Evolutionary conservation across 768 basidiomycete genomes (phyloP).

Genomic region (Suillus luteus): DNA sequence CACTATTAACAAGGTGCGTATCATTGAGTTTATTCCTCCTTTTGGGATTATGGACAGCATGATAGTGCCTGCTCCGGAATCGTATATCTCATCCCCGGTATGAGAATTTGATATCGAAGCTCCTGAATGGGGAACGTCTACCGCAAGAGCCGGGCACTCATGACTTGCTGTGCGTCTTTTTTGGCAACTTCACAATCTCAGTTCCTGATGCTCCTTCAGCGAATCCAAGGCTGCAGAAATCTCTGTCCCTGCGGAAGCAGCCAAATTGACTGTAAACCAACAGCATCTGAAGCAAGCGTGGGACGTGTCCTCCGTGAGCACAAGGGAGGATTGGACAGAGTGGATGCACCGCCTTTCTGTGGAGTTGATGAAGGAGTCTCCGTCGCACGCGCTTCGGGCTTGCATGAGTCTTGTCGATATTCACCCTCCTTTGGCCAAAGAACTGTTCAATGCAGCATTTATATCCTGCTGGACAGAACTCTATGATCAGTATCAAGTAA

Average conservation of each 20-base stretch:
- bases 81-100: slow-evolving; percentile 82
- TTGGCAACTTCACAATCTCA: slow-evolving; percentile 4
- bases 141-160: slow-evolving; percentile 80
- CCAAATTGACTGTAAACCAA: slow-evolving; percentile 93
- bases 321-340: slow-evolving; percentile 88
- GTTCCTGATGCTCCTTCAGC: slow-evolving; percentile 36
- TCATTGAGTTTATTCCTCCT: slow-evolving; percentile 4
- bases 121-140: slow-evolving; percentile 89
- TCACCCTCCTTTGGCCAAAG: slow-evolving; percentile 87
- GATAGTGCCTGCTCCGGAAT: slow-evolving; percentile 72
- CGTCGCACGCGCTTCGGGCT: slow-evolving; percentile 95
- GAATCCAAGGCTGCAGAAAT: slow-evolving; percentile 70
- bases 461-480: slow-evolving; percentile 96
- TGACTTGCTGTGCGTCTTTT: slow-evolving; percentile 58
- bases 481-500: slow-evolving; percentile 94
- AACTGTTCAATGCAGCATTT: slow-evolving; percentile 97
- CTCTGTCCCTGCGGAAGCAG: slow-evolving; percentile 82
- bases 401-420: slow-evolving; percentile 94
- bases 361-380: slow-evolving; percentile 97
- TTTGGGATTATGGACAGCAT: slow-evolving; percentile 7
- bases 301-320: slow-evolving; percentile 79
- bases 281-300: slow-evolving; percentile 96
- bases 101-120: slow-evolving; percentile 83
- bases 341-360: slow-evolving; percentile 94
- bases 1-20: slow-evolving; percentile 86